phyloP scores from a whole-genome alignment of 2,329 filamentous ascomycete species.

The Aspergillus transmontanensis region DNA sequence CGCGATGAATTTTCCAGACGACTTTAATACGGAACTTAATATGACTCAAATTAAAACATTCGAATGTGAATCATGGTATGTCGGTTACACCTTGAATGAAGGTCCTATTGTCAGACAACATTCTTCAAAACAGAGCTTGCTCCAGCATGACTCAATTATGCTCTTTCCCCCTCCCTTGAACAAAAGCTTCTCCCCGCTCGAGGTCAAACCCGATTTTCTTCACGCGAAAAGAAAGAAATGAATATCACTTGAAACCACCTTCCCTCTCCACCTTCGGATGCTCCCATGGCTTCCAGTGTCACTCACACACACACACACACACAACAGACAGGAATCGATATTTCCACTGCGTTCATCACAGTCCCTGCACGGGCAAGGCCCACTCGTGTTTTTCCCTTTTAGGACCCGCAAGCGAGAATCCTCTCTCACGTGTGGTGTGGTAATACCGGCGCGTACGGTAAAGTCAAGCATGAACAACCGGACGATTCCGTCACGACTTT shows the following conservation, averaged over 20 bases:
- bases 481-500: slow-evolving; percentile 3
- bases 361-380: slow-evolving; percentile 13
- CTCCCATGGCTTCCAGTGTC: background rate
- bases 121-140: background rate
- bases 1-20: slow-evolving; percentile 4
- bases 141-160: background rate
- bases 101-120: slow-evolving; percentile 1
- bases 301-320: background rate
- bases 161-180: background rate
- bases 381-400: slow-evolving; percentile 15
- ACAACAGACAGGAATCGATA: background rate
- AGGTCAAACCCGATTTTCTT: background rate
- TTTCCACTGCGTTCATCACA: slow-evolving; percentile 16
- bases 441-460: slow-evolving; percentile 6
- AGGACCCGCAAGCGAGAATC: slow-evolving; percentile 18
- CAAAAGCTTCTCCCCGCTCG: background rate
- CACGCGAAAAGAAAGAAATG: background rate
- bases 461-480: background rate
- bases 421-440: slow-evolving; percentile 13
- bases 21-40: background rate
- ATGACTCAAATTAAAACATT: background rate
- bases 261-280: background rate
- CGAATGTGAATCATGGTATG: background rate
- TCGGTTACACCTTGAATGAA: background rate
- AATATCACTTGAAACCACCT: background rate